Base-by-base conservation (phyloP, 2,329 filamentous ascomycete species). In the Colletotrichum gigasporum region DNA sequence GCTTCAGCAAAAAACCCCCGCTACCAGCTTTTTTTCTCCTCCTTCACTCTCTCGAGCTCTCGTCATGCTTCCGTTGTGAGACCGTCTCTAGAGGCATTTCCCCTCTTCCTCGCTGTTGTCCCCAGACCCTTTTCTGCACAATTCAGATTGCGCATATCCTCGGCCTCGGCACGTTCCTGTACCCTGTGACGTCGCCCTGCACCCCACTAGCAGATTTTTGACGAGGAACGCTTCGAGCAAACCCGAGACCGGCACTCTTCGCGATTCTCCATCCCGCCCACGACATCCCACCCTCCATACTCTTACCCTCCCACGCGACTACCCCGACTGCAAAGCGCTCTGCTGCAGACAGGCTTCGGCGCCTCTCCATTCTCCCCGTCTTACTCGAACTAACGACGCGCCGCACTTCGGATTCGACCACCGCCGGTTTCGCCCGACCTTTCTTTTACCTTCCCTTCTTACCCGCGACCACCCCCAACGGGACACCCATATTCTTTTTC, bases 141-240 rank as follows among this genome's bases (percentile, higher is more conserved):
- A 57, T 39, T 20, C 24, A 22, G 24, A 26, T 12, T 24, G 45
- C 63, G 63, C 63, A 39, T 65, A 65, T 28, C 39, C 59, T 65
- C 63, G 63, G 63, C 58, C 20, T 41, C 45, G 63, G 59, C 34
- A 57, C 51, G 47, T 50, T 51, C 51, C 57, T 42, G 50, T 50
- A 28, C 35, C 44, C 50, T 65, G 63, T 65, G 63, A 65, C 63
- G 63, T 65, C 59, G 63, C 63, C 59, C 28, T 34, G 28, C 44
- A 57, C 63, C 63, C 45, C 63, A 65, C 63, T 65, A 65, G 59
- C 63, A 65, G 59, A 63, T 62, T 65, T 65, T 65, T 65, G 62
- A 65, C n/a, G n/a, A n/a, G n/a, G n/a, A n/a, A n/a, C 56, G 50
- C 35, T 44, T 55, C 48, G 20, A 65, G 56, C 62, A 62, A 65